phyloP scores from a whole-genome alignment of 495 filamentous ascomycete species.

The Penicillium waksmanii region DNA sequence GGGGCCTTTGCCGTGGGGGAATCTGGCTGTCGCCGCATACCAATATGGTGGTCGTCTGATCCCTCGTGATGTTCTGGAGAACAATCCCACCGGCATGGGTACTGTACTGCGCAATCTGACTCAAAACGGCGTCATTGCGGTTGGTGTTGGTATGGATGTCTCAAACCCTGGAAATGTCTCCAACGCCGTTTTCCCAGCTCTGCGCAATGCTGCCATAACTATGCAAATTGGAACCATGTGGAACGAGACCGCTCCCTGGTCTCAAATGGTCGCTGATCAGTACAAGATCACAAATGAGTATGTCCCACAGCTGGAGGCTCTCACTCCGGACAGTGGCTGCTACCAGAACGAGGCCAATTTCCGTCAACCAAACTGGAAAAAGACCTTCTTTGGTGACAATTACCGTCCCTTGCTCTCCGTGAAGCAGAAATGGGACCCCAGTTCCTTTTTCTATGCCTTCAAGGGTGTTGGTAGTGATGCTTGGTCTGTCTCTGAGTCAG shows the following conservation, averaged over 20 bases:
- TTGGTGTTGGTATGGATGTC: slow-evolving; percentile 50
- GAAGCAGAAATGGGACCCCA: slow-evolving; percentile 58
- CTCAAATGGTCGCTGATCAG: slow-evolving; percentile 43
- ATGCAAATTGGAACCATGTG: slow-evolving; percentile 45
- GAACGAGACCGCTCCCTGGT: slow-evolving; percentile 51
- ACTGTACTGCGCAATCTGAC: slow-evolving; percentile 42
- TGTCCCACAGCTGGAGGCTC: slow-evolving; percentile 50
- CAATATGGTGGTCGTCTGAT: slow-evolving; percentile 65
- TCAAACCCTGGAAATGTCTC: slow-evolving; percentile 40
- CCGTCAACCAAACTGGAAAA: slow-evolving; percentile 55
- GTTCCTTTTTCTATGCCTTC: slow-evolving; percentile 60
- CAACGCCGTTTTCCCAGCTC: slow-evolving; percentile 60
- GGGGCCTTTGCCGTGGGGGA: slow-evolving; percentile 41
- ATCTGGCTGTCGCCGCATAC: slow-evolving; percentile 48
- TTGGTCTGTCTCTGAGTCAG: slow-evolving; percentile 32
- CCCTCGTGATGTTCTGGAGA: slow-evolving; percentile 48
- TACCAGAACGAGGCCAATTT: slow-evolving; percentile 54
- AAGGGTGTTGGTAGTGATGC: slow-evolving; percentile 64
- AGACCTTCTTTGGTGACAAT: slow-evolving; percentile 56
- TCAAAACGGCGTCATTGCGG: slow-evolving; percentile 45
- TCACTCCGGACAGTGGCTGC: slow-evolving; percentile 37
- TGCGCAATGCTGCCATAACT: slow-evolving; percentile 56
- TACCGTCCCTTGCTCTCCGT: slow-evolving; percentile 42
- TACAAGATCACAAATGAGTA: slow-evolving; percentile 41
- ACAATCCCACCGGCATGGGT: slow-evolving; percentile 48